phyloP scores from a whole-genome alignment of 805 yeast species.

The Zygoascus tannicola region DNA sequence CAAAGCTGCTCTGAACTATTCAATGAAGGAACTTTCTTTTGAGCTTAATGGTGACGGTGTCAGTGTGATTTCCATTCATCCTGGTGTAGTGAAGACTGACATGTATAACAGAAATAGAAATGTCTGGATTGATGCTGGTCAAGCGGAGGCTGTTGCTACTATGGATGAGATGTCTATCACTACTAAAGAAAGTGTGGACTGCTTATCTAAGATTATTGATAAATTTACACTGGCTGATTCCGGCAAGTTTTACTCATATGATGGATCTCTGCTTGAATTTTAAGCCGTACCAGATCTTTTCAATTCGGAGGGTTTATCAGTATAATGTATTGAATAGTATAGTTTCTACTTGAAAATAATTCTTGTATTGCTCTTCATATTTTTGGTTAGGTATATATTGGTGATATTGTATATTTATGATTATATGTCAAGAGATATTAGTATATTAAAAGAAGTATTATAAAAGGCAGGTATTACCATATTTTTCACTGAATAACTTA shows the following conservation, averaged over 20 bases:
- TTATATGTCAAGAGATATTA: no score
- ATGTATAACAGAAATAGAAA: constrained; percentile 1
- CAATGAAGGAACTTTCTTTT: constrained; percentile 21
- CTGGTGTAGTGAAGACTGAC: constrained; percentile 33
- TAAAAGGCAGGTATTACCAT: no score
- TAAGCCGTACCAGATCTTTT: no score
- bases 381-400: no score
- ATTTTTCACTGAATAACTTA: no score
- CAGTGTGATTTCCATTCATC: constrained; percentile 29
- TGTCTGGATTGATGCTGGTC: not conserved
- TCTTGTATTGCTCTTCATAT: no score
- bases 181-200: constrained; percentile 22
- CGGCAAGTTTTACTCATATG: constrained; percentile 16
- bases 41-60: constrained; percentile 25
- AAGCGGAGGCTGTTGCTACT: constrained; percentile 2
- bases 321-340: no score
- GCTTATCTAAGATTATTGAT: constrained; percentile 18
- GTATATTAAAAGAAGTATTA: no score
- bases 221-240: constrained; percentile 17
- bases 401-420: no score
- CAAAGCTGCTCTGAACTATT: constrained; percentile 32
- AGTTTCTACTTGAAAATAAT: no score
- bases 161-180: constrained; percentile 4
- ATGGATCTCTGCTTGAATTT: no score
- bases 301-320: no score